These are phyloP conservation scores for Hanseniaspora taiwanica DNA, from an alignment of 805 yeast species.

Conservation along the genomic window DNA sequence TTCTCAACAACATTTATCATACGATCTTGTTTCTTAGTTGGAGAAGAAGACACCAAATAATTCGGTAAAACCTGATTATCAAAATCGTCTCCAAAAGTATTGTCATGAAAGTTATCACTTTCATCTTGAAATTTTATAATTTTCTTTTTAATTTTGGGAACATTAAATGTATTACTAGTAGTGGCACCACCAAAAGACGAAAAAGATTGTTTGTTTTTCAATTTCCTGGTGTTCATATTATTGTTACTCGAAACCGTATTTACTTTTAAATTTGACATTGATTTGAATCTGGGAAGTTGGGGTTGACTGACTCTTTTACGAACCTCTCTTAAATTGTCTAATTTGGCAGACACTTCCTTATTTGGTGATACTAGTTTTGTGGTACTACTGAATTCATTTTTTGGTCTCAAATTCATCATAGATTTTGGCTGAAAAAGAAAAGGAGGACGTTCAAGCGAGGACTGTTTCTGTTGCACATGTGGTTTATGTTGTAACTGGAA, in stretches of 20 bases:
- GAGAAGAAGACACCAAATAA: not conserved
- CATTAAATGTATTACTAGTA: not conserved
- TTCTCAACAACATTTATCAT: not conserved
- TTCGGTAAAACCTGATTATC: not conserved
- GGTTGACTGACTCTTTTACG: not conserved
- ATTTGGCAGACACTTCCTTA: not conserved
- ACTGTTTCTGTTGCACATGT: not conserved
- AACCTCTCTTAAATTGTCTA: not conserved
- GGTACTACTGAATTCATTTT: too few relatives aligned
- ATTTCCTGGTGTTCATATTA: not conserved
- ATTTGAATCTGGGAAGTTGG: not conserved
- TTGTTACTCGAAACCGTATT: not conserved
- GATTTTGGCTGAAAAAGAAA: conserved; percentile 20
- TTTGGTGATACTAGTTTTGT: not conserved
- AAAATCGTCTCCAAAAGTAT: not conserved
- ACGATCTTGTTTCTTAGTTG: not conserved
- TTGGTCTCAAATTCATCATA: conserved; percentile 19
- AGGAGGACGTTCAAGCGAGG: not conserved
- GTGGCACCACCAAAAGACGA: not conserved
- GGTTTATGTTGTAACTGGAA: too few relatives aligned
- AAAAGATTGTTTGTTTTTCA: not conserved
- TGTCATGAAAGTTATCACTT: not conserved
- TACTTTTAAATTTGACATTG: not conserved
- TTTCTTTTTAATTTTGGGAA: not conserved
- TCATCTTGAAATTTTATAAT: not conserved